Evolutionary conservation across 129 eudicot species (phyloP).

Genomic region (Saposhnikovia divaricata): DNA sequence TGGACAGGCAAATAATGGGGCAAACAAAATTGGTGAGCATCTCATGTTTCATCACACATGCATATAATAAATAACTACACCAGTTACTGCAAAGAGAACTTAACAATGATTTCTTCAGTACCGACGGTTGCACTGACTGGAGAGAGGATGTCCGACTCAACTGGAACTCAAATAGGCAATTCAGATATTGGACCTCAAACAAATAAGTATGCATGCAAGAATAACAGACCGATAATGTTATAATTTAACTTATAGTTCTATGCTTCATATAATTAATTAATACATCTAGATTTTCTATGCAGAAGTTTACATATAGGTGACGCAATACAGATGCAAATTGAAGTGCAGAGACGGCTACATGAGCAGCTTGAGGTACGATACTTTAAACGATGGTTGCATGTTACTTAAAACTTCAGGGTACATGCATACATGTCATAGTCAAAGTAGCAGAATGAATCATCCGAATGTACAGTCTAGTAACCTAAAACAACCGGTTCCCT

Average conservation of each 20-base stretch:
- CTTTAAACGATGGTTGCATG: neutral
- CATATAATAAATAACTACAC: neutral
- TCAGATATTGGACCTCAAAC: neutral
- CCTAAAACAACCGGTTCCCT: neutral
- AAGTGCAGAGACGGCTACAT: conserved; percentile 10
- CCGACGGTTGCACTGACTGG: conserved; percentile 1
- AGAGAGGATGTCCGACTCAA: neutral
- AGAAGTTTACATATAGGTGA: neutral
- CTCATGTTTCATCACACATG: neutral
- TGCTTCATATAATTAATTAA: neutral
- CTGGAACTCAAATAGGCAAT: neutral
- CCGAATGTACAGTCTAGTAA: neutral
- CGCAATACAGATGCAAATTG: conserved; percentile 6
- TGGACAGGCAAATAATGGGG: conserved; percentile 2
- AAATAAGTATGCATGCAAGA: conserved; percentile 2
- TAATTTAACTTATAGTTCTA: neutral
- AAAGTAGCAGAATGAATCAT: neutral
- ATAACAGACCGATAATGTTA: neutral
- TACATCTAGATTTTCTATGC: neutral
- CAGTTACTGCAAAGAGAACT: neutral
- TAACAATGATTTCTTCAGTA: neutral
- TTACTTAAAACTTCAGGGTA: neutral
- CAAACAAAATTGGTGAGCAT: neutral
- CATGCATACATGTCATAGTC: neutral
- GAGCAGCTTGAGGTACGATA: conserved; percentile 7